Evolutionary conservation across 1,284 basidiomycete genomes (phyloP).

Genomic region (Ceratobasidium sp.): DNA sequence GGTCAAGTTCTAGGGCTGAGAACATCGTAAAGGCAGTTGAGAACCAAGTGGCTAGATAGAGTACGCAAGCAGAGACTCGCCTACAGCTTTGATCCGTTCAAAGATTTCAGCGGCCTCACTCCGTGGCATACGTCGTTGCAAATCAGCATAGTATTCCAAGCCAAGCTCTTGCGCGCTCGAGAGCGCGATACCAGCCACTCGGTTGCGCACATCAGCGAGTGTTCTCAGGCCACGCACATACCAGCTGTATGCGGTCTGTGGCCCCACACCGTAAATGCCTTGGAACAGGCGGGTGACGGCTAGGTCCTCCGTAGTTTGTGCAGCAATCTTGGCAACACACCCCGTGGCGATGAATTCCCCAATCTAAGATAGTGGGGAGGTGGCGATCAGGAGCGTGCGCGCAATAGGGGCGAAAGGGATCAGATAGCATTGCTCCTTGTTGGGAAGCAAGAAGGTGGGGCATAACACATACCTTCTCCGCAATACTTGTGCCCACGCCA

Average conservation of each 20-base stretch:
- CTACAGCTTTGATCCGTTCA: constrained; percentile 74
- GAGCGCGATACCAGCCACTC: constrained; percentile 73
- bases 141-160: constrained; percentile 80
- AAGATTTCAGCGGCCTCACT: constrained; percentile 81
- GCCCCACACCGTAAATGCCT: constrained; percentile 88
- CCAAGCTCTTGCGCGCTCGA: constrained; percentile 79
- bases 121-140: constrained; percentile 85
- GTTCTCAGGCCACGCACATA: constrained; percentile 81
- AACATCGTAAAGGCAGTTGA: constrained; percentile 7
- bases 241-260: constrained; percentile 74
- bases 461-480: constrained; percentile 70
- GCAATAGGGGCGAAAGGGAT: constrained; percentile 38
- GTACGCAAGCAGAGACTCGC: constrained; percentile 57
- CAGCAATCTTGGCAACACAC: constrained; percentile 70
- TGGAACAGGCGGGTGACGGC: constrained; percentile 68
- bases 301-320: constrained; percentile 69
- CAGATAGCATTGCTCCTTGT: constrained; percentile 35
- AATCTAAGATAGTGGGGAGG: constrained; percentile 63
- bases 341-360: constrained; percentile 83
- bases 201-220: constrained; percentile 75
- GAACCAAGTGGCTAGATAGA: constrained; percentile 20
- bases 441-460: constrained; percentile 11
- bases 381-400: constrained; percentile 26
- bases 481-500: constrained; percentile 80
- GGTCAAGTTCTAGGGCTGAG: constrained; percentile 76